Percentiles rank a stretch among this genome's conserved stretches.
Evolutionary conservation across 2,329 filamentous ascomycete genomes (phyloP).

Genomic region (Dothideomycetidae sp.): DNA sequence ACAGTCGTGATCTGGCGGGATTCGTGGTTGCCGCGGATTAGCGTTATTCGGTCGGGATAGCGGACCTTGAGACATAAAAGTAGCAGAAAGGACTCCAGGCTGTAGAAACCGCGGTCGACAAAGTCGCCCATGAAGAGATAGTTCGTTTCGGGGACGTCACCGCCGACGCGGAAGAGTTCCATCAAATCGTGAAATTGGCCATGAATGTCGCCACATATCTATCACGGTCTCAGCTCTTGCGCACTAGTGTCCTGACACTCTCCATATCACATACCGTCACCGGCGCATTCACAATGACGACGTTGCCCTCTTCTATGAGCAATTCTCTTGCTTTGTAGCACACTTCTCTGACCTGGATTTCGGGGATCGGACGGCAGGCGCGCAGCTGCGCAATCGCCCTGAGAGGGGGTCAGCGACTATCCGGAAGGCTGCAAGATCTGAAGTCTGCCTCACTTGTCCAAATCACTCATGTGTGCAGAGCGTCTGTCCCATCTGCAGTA

Average conservation of each 20-base stretch:
- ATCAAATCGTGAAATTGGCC: slow-evolving; percentile 94
- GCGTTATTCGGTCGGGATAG: slow-evolving; percentile 91
- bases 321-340: slow-evolving; percentile 96
- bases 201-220: slow-evolving; percentile 95
- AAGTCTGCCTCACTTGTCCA: slow-evolving; percentile 57
- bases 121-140: slow-evolving; percentile 98
- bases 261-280: slow-evolving; percentile 55
- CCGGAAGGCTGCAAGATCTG: slow-evolving; percentile 5
- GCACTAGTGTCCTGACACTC: not conserved
- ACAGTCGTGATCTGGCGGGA: slow-evolving; percentile 94
- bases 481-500: slow-evolving; percentile 12
- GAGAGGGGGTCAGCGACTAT: slow-evolving; percentile 13
- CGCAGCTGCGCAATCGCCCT: slow-evolving; percentile 93
- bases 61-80: slow-evolving; percentile 92
- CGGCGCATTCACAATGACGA: slow-evolving; percentile 85
- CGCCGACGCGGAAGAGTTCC: slow-evolving; percentile 89
- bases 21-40: slow-evolving; percentile 72
- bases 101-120: slow-evolving; percentile 96
- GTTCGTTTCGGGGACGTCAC: slow-evolving; percentile 87
- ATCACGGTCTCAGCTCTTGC: not conserved
- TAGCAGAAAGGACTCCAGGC: slow-evolving; percentile 88
- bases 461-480: slow-evolving; percentile 58
- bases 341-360: slow-evolving; percentile 86
- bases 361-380: slow-evolving; percentile 89
- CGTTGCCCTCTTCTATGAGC: slow-evolving; percentile 93